A percentile compares a stretch with the other conserved stretches of the same genome.
These are phyloP conservation scores for Pythium monospermum DNA, from an alignment of 352 stramenopile genomes.

Conservation along the genomic window DNA sequence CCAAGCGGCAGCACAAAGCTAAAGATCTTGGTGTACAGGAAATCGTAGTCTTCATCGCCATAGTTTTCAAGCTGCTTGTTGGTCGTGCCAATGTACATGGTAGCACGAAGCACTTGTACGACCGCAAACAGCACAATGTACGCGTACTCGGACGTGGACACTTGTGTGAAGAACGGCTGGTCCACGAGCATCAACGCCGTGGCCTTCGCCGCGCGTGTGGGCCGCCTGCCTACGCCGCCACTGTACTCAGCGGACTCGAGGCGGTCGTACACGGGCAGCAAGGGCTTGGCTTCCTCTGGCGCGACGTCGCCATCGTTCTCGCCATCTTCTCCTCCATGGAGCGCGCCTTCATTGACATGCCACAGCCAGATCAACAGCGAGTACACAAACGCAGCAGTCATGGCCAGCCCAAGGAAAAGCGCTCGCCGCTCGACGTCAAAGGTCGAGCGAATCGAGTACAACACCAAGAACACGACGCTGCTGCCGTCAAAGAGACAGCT, in stretches of 20 bases:
- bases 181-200: slow-evolving; percentile 45
- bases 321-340: too few species aligned
- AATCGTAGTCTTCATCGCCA: slow-evolving; percentile 52
- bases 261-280: slow-evolving; percentile 24
- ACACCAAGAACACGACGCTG: slow-evolving; percentile 34
- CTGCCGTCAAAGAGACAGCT: slow-evolving; percentile 42
- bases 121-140: slow-evolving; percentile 70
- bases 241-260: slow-evolving; percentile 25
- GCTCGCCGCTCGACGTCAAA: slow-evolving; percentile 20
- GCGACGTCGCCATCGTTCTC: slow-evolving; percentile 12
- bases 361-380: slow-evolving; percentile 61
- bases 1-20: slow-evolving; percentile 79
- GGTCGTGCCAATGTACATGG: slow-evolving; percentile 80
- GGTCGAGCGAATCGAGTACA: slow-evolving; percentile 29
- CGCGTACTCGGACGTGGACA: slow-evolving; percentile 74
- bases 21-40: slow-evolving; percentile 84
- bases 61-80: slow-evolving; percentile 86
- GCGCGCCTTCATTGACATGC: slow-evolving; percentile 62
- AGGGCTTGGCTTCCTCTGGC: slow-evolving; percentile 24
- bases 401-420: slow-evolving; percentile 38
- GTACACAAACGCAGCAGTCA: slow-evolving; percentile 46
- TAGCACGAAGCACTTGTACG: slow-evolving; percentile 73
- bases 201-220: slow-evolving; percentile 4
- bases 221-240: slow-evolving; percentile 9
- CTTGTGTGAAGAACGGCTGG: slow-evolving; percentile 49